A percentile compares a stretch with the other conserved stretches of the same genome.
Conservation (phyloP, 2,329 filamentous ascomycete species). For the Fusarium odoratissimum region DNA sequence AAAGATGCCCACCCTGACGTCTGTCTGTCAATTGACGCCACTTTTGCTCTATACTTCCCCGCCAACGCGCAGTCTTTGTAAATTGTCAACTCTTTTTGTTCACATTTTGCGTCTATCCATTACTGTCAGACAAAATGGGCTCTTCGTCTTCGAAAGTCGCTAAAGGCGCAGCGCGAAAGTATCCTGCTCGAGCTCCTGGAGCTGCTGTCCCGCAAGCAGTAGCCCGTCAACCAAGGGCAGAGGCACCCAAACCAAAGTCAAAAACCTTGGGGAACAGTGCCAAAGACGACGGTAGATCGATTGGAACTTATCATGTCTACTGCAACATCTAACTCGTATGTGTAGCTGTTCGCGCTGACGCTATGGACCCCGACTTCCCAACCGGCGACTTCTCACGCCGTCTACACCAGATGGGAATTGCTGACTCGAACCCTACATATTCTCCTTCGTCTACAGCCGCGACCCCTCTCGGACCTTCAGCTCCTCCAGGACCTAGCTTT, state of each 20-base stretch:
- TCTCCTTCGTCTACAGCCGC: conserved; percentile 63
- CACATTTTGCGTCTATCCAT: background rate
- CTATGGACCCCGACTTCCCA: conserved; percentile 55
- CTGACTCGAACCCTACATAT: conserved; percentile 64
- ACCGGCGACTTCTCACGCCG: conserved; percentile 62
- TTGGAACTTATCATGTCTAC: background rate
- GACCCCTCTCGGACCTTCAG: conserved; percentile 32
- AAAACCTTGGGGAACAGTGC: conserved; percentile 22
- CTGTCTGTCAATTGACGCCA: background rate
- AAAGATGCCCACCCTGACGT: background rate
- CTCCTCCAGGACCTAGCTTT: conserved; percentile 43
- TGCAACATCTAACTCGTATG: conserved; percentile 15
- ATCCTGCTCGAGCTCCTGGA: conserved; percentile 54
- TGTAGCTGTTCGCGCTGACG: conserved; percentile 55
- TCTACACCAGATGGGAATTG: conserved; percentile 66
- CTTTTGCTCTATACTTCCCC: background rate
- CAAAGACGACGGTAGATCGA: conserved; percentile 38
- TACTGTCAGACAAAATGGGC: conserved; percentile 51
- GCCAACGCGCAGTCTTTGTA: background rate
- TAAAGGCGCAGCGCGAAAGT: conserved; percentile 55
- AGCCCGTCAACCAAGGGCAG: conserved; percentile 29
- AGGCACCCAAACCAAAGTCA: conserved; percentile 17
- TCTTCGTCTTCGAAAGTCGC: conserved; percentile 60
- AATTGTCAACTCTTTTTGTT: background rate
- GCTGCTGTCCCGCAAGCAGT: conserved; percentile 35